phyloP scores from a whole-genome alignment of 306 rosid genomes.

The Quercus cerris region DNA sequence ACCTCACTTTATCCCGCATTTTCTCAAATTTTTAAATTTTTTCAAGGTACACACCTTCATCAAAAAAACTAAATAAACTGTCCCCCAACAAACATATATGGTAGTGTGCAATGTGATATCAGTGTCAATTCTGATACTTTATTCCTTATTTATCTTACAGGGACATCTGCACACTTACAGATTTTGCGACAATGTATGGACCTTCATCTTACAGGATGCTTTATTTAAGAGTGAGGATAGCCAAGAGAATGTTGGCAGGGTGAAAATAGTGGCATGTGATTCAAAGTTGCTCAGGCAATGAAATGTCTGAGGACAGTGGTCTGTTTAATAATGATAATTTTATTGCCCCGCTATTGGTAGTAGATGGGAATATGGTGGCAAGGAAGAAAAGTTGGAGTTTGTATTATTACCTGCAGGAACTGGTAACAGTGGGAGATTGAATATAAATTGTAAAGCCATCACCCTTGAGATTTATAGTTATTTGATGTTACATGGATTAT shows the following conservation, averaged over 20 bases:
- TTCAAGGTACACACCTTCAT: no score
- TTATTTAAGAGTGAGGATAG: slow-evolving; percentile 59
- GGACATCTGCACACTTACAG: slow-evolving; percentile 98
- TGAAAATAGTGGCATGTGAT: slow-evolving; percentile 95
- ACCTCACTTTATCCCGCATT: no score
- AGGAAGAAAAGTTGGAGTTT: slow-evolving; percentile 10
- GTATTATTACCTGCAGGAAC: slow-evolving; percentile 32
- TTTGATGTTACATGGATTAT: slow-evolving; percentile 28
- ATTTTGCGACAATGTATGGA: slow-evolving; percentile 98
- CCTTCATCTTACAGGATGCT: slow-evolving; percentile 85
- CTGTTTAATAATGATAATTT: neutral
- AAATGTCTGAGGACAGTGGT: slow-evolving; percentile 22
- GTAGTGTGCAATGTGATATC: neutral
- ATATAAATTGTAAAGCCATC: slow-evolving; percentile 34
- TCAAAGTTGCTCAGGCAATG: slow-evolving; percentile 86
- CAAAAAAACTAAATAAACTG: no score
- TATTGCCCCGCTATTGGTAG: neutral
- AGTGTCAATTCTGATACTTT: neutral
- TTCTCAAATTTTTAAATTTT: no score
- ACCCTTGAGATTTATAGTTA: slow-evolving; percentile 31
- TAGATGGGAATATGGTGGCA: slow-evolving; percentile 22
- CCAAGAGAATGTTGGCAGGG: slow-evolving; percentile 58
- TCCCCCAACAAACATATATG: no score
- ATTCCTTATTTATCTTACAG: slow-evolving; percentile 34
- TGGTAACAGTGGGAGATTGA: slow-evolving; percentile 31